Evolutionary conservation across 2,329 filamentous ascomycete genomes (phyloP), one percentile per base, ranked within the genome.

Genomic region (Arthroderma uncinatum): DNA sequence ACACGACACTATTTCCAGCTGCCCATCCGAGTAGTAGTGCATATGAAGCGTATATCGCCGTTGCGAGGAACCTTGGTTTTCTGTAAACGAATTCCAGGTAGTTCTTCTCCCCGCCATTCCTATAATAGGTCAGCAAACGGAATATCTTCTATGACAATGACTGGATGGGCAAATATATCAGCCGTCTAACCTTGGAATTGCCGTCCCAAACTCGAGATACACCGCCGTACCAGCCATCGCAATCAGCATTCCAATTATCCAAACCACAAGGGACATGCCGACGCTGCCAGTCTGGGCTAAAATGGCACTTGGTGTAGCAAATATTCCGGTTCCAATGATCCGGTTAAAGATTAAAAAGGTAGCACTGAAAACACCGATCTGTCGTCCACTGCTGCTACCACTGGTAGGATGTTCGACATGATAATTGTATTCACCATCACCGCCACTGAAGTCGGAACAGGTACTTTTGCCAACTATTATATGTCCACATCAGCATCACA

Each of bases 51-150:
- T 77, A 79, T 69, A 76, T 77, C 58, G 77, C 79, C 6, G 78
- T 81, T 2, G 73, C 77, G 4, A 79, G 69, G 67, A 78, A 81
- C 57, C 70, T 73, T 28, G 79, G 79, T 19, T 71, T 74, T 50
- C 68, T 71, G 64, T 76, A 80, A 36, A 79, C 76, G 37, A 78
- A 76, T 66, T 80, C 78, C 42, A 80, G 74, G 63, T 80, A 80
- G 39, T 79, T 75, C 53, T 77, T 74, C 62, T 79, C 78, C n/a
- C 78, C 77, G 37, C 78, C 78, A 65, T 78, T 66, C 68, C 76
- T 64, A 66, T 39, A n/a, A n/a, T n/a, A n/a, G n/a, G n/a, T n/a
- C n/a, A n/a, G n/a, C 10, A 10, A 47, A 10, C 19, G 2, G 21
- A 12, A 47, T 7, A n/a, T 25, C 34, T 12, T n/a, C 6, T 5